Base-by-base conservation (phyloP, 345 rosid genomes). In the Melaleuca alternifolia region DNA sequence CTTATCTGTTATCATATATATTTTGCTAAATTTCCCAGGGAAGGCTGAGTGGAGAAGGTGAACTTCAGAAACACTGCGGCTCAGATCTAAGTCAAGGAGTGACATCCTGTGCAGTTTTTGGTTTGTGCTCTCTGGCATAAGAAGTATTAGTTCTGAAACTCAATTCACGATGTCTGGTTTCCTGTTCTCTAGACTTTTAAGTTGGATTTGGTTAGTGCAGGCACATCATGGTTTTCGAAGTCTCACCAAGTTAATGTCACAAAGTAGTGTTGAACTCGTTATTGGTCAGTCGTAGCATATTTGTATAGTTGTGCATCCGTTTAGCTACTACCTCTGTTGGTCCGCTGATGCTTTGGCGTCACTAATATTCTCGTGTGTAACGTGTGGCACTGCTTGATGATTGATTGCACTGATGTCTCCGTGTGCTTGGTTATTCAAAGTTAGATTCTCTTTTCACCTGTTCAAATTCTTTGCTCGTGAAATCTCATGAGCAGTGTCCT, bases 11-110 rank as follows among this genome's bases (percentile, higher is more conserved):
- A 65, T 15, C 0, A 59, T 48, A 18, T 53, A 18, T 71, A 71
- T 76, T 41, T 10, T 59, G 15, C 59, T n/a, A 8, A 50, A 53
- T 51, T 57, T 83, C 51, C 11, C 88, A 87, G 88, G 57, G 21
- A 87, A 51, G 85, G 82, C 83, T 44, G 88, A 87, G n/a, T 87
- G 88, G 88, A 59, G 61, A 65, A 87, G 85, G 85, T 87, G 85
- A 87, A 11, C 30, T 48, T 46, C 77, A 5, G 88, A n/a, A 20
- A 59, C 33, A 33, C 82, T 6, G 33, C 48, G 65, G 28, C 56
- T 83, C 11, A 3, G 10, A 53, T 30, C 71, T 56, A 56, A 46
- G 8, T 48, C 0, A 24, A 56, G 76, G 2, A 48, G 85, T 8
- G 52, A 85, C 81, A 71, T 71, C 37, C 48, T 41, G 81, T 37